phyloP scores from a whole-genome alignment of 202 grass and related monocot genomes.

The Carex sylvatica region DNA sequence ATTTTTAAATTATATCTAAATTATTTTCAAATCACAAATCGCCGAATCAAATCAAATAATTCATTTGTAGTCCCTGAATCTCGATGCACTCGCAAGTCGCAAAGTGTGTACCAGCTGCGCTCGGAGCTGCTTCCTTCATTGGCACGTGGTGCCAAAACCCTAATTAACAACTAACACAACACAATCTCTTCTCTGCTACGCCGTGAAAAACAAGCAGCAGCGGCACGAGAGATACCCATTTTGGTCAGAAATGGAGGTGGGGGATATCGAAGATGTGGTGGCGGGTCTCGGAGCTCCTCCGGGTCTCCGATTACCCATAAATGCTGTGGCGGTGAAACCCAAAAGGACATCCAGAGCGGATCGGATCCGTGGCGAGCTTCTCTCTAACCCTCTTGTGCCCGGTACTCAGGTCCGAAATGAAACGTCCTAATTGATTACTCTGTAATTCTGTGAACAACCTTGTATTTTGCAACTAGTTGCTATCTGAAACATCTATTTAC shows the following conservation, averaged over 20 bases:
- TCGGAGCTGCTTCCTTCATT: background rate
- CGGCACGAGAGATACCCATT: background rate
- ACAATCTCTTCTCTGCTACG: background rate
- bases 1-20: no score
- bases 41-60: no score
- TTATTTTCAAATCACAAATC: no score
- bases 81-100: no score
- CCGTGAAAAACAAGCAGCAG: background rate
- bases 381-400: constrained; percentile 50
- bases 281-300: constrained; percentile 49
- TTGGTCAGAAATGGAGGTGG: constrained; percentile 39
- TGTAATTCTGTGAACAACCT: background rate
- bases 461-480: background rate
- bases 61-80: no score
- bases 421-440: background rate
- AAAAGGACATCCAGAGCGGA: constrained; percentile 52
- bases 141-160: constrained; percentile 36
- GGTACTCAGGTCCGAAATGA: constrained; percentile 55
- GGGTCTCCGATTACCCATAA: constrained; percentile 60
- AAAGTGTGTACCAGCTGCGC: no score
- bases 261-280: constrained; percentile 84
- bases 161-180: constrained; percentile 12
- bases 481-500: background rate
- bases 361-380: constrained; percentile 11
- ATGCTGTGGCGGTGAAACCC: constrained; percentile 63